Percentiles rank a stretch among this genome's conserved stretches.
Evolutionary conservation across 2,329 filamentous ascomycete species (phyloP).

Genomic region (Anthostomella pinea): DNA sequence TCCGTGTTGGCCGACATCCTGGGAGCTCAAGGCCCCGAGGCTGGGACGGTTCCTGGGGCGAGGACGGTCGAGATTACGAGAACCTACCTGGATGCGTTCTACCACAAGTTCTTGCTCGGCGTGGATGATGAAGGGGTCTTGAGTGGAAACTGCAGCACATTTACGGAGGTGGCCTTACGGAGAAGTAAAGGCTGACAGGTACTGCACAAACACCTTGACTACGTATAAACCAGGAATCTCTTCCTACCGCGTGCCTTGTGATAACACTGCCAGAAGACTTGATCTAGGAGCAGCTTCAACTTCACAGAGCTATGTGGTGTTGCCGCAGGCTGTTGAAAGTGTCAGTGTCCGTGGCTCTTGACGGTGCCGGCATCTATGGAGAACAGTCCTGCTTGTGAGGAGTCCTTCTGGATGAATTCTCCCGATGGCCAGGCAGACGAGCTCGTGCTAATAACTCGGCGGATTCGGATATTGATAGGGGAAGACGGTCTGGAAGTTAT

Average conservation of each 20-base stretch:
- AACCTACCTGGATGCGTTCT: slow-evolving; percentile 8
- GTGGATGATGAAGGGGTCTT: slow-evolving; percentile 7
- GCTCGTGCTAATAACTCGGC: no score
- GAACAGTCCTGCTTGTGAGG: no score
- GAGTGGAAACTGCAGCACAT: slow-evolving; percentile 1
- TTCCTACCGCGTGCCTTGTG: not conserved
- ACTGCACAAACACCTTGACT: not conserved
- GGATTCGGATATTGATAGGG: no score
- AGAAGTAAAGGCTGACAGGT: not conserved
- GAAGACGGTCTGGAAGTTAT: no score
- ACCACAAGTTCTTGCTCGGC: slow-evolving; percentile 6
- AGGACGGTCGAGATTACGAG: slow-evolving; percentile 8
- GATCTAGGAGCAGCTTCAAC: not conserved
- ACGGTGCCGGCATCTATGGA: no score
- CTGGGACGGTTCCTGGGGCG: slow-evolving; percentile 1
- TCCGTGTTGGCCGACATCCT: slow-evolving; percentile 11
- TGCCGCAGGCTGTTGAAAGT: no score
- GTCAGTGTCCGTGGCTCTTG: no score
- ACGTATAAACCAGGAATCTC: not conserved
- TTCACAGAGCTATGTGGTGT: no score
- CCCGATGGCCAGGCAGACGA: no score
- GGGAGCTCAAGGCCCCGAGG: slow-evolving; percentile 2
- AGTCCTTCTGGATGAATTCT: no score
- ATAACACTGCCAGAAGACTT: not conserved
- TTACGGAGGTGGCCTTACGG: slow-evolving; percentile 4